A percentile compares a stretch with the other conserved stretches of the same genome.
These are phyloP conservation scores for Fragaria iinumae DNA, from an alignment of 306 rosid species.

Conservation along the genomic window DNA sequence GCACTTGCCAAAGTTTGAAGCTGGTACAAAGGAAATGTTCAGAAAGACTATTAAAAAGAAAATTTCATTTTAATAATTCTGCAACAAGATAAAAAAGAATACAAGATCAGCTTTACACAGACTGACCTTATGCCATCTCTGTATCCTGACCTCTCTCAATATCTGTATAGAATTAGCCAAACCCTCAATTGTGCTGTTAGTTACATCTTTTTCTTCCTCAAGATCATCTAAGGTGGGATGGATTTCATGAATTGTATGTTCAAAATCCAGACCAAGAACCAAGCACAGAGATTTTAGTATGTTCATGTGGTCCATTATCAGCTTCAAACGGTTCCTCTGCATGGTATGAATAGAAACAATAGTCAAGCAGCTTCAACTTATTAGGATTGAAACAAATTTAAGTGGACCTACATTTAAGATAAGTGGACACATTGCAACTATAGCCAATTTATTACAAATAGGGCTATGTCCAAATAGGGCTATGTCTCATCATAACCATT, in stretches of 20 bases:
- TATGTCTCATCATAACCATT: not conserved
- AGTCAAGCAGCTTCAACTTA: not conserved
- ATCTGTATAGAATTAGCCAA: constrained; percentile 44
- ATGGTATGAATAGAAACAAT: constrained; percentile 1
- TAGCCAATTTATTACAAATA: not conserved
- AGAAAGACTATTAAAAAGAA: not conserved
- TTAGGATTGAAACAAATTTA: not conserved
- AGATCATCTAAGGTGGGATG: constrained; percentile 43
- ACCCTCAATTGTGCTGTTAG: constrained; percentile 40
- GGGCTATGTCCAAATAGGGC: not conserved
- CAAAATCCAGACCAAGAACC: constrained; percentile 51
- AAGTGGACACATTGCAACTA: constrained; percentile 4
- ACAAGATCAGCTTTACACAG: constrained; percentile 6
- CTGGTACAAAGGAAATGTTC: constrained; percentile 38
- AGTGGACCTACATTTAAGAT: not conserved
- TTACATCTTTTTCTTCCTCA: constrained; percentile 35
- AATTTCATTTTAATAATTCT: not conserved
- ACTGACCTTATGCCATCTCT: constrained; percentile 60
- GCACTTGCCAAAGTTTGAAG: constrained; percentile 51
- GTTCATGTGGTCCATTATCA: constrained; percentile 39
- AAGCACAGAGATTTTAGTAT: constrained; percentile 34
- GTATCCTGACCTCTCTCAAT: constrained; percentile 54
- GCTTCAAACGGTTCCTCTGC: constrained; percentile 55
- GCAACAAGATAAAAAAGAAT: not conserved
- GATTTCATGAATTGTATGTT: constrained; percentile 29